A percentile compares a stretch with the other conserved stretches of the same genome.
These are phyloP conservation scores for Lactifluus pinguis DNA, from an alignment of 768 basidiomycete genomes.

Conservation along the genomic window DNA sequence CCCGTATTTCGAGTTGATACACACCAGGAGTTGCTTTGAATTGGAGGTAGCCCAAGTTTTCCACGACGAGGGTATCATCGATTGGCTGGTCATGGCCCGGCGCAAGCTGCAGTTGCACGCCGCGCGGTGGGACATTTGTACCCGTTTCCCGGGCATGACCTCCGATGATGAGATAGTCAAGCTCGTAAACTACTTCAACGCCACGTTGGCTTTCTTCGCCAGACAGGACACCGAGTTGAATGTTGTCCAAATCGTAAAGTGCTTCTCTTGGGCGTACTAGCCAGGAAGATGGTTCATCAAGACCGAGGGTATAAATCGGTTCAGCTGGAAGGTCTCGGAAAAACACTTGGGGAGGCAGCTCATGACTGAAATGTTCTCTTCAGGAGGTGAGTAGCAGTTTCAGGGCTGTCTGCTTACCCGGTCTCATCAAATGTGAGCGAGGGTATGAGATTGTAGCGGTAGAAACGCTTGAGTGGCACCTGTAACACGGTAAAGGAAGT, in stretches of 20 bases:
- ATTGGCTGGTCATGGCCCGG: slow-evolving; percentile 36
- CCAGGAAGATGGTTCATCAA: slow-evolving; percentile 91
- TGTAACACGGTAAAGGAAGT: slow-evolving; percentile 24
- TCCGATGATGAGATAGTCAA: slow-evolving; percentile 88
- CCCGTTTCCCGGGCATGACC: slow-evolving; percentile 80
- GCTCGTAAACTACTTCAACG: slow-evolving; percentile 71
- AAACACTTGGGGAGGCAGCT: slow-evolving; percentile 44
- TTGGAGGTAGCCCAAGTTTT: slow-evolving; percentile 93
- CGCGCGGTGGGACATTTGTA: slow-evolving; percentile 68
- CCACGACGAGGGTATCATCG: slow-evolving; percentile 88
- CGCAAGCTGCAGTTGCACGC: slow-evolving; percentile 81
- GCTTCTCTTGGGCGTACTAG: slow-evolving; percentile 85
- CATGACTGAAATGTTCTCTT: slow-evolving; percentile 33
- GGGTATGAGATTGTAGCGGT: slow-evolving; percentile 63
- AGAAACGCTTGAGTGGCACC: slow-evolving; percentile 90
- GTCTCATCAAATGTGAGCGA: slow-evolving; percentile 52
- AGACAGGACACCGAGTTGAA: slow-evolving; percentile 65
- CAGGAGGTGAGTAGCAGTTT: neutral
- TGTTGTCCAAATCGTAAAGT: slow-evolving; percentile 90
- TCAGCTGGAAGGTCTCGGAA: slow-evolving; percentile 74
- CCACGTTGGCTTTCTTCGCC: slow-evolving; percentile 42
- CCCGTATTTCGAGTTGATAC: slow-evolving; percentile 72
- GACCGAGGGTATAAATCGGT: slow-evolving; percentile 87
- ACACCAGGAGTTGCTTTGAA: slow-evolving; percentile 91
- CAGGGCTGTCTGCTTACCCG: slow-evolving; percentile 43